These are phyloP conservation scores for Falciphora oryzae DNA, from an alignment of 2,329 filamentous ascomycete genomes.

Conservation along the genomic window DNA sequence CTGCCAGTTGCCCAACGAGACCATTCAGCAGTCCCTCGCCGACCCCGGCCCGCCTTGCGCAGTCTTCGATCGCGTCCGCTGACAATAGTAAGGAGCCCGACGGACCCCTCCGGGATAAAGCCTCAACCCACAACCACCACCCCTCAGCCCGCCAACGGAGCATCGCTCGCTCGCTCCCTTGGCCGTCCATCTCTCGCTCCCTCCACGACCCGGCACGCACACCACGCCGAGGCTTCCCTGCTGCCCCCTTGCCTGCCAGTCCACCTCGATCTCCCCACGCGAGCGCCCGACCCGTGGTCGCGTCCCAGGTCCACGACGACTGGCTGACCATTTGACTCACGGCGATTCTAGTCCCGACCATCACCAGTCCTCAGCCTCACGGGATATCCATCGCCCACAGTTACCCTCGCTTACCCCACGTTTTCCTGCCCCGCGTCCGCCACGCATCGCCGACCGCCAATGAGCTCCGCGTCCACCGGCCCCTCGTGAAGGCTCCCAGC, in stretches of 20 bases:
- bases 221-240: background rate
- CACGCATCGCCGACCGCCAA: background rate
- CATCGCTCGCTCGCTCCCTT: slow-evolving; percentile 9
- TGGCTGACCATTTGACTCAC: slow-evolving; percentile 1
- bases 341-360: background rate
- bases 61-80: slow-evolving; percentile 1
- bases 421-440: background rate
- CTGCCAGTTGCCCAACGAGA: slow-evolving; percentile 7
- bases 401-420: background rate
- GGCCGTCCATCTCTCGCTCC: slow-evolving; percentile 7
- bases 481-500: background rate
- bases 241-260: background rate
- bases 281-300: background rate
- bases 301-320: background rate
- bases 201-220: background rate
- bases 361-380: background rate
- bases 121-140: slow-evolving; percentile 2
- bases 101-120: slow-evolving; percentile 10
- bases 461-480: background rate
- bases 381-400: background rate
- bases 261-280: background rate
- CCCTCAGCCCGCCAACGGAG: slow-evolving; percentile 1
- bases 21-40: slow-evolving; percentile 4
- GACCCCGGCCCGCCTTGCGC: slow-evolving; percentile 1
- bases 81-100: slow-evolving; percentile 7